Conservation (phyloP, 2,329 filamentous ascomycete species). For the Thielaviopsis musarum region DNA sequence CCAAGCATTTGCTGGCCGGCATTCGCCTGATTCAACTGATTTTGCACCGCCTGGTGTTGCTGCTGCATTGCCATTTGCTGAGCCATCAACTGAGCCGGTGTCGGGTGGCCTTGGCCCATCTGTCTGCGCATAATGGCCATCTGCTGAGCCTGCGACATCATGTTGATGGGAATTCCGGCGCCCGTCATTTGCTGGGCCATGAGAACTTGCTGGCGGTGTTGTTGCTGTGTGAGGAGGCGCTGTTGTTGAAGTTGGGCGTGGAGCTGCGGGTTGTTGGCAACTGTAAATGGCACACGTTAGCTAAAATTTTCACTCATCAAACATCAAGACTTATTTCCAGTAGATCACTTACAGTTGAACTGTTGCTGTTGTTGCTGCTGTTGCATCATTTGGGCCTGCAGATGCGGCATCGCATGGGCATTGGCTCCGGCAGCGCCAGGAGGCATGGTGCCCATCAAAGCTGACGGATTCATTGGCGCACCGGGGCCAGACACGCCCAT, state of each 20-base stretch:
- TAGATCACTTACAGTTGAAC: conserved; percentile 6
- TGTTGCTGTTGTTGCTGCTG: conserved; percentile 25
- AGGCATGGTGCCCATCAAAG: conserved; percentile 63
- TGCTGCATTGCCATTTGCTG: conserved; percentile 32
- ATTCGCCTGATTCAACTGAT: conserved; percentile 25
- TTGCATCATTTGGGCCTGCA: conserved; percentile 43
- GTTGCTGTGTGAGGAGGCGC: conserved; percentile 40
- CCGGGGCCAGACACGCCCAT: conserved; percentile 53
- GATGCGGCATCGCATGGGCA: conserved; percentile 54
- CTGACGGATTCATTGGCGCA: conserved; percentile 51
- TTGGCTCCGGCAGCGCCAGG: conserved; percentile 45
- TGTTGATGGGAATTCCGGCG: conserved; percentile 36
- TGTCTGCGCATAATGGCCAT: conserved; percentile 28
- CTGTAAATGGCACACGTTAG: not conserved
- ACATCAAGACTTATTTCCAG: too few species aligned
- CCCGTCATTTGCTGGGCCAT: conserved; percentile 33
- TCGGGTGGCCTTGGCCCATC: conserved; percentile 3
- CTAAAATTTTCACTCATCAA: conserved; percentile 3
- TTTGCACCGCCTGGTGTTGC: conserved; percentile 20
- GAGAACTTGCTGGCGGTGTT: conserved; percentile 33
- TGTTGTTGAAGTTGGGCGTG: conserved; percentile 30
- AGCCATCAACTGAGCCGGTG: conserved; percentile 23
- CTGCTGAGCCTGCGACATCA: conserved; percentile 30
- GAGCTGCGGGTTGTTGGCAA: conserved; percentile 21
- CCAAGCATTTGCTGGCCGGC: conserved; percentile 32